Evolutionary conservation across 768 basidiomycete species (phyloP).

Genomic region (Pilatotrama ljubarskyi): DNA sequence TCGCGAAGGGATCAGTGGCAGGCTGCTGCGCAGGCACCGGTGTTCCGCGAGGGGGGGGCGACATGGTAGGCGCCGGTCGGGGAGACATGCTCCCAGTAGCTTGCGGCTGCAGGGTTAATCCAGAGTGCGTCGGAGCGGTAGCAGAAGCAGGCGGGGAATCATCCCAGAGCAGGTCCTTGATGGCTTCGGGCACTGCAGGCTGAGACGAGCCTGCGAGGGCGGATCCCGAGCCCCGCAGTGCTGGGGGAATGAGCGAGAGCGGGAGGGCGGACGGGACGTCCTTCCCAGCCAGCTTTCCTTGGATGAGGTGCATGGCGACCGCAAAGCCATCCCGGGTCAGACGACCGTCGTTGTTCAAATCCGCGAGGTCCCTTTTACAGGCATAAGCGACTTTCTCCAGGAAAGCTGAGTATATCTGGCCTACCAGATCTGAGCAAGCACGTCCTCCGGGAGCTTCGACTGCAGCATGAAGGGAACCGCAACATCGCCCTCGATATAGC

Average conservation of each 20-base stretch:
- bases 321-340: conserved; percentile 93
- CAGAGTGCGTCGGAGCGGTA: conserved; percentile 44
- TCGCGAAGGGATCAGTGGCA: conserved; percentile 23
- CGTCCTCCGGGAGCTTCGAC: conserved; percentile 78
- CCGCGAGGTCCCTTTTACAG: conserved; percentile 83
- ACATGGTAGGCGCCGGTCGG: conserved; percentile 13
- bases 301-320: conserved; percentile 92
- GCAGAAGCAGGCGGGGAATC: conserved; percentile 36
- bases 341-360: conserved; percentile 83
- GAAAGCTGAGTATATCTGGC: conserved; percentile 29
- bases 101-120: conserved; percentile 35
- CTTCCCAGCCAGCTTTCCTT: conserved; percentile 76
- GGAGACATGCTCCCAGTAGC: conserved; percentile 24
- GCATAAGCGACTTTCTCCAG: background rate
- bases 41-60: conserved; percentile 19
- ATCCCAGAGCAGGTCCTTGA: conserved; percentile 50
- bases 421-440: conserved; percentile 90
- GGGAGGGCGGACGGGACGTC: conserved; percentile 76
- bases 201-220: conserved; percentile 42
- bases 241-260: conserved; percentile 75
- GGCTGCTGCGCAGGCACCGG: conserved; percentile 10
- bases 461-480: conserved; percentile 96
- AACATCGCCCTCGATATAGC: conserved; percentile 88
- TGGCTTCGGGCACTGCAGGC: conserved; percentile 36
- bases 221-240: conserved; percentile 54